Evolutionary conservation across 2,329 filamentous ascomycete genomes (phyloP).

Genomic region (Lecanicillium sp.): DNA sequence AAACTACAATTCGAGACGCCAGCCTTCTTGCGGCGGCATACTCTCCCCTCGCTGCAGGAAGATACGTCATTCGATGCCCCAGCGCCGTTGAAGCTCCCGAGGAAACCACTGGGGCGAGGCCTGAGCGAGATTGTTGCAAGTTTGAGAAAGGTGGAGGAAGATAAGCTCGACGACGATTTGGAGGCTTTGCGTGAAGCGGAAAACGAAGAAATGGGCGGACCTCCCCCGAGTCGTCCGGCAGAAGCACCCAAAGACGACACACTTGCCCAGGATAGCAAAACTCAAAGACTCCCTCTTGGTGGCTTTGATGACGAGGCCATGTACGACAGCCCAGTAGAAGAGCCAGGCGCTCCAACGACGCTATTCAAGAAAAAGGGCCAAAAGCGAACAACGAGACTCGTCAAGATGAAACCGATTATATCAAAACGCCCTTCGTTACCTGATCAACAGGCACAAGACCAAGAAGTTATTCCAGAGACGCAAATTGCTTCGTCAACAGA

Average conservation of each 20-base stretch:
- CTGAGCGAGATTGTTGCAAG: conserved; percentile 67
- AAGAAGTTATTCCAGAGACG: conserved; percentile 23
- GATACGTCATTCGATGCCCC: conserved; percentile 41
- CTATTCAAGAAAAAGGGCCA: conserved; percentile 77
- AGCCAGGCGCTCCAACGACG: conserved; percentile 50
- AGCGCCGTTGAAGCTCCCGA: conserved; percentile 43
- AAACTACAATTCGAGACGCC: conserved; percentile 60
- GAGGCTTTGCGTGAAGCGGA: conserved; percentile 69
- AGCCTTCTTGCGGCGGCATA: conserved; percentile 51
- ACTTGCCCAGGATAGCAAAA: conserved; percentile 35
- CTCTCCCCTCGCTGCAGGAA: conserved; percentile 47
- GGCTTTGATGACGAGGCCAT: conserved; percentile 56
- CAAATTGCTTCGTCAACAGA: conserved; percentile 12
- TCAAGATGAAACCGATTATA: conserved; percentile 52
- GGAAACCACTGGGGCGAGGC: conserved; percentile 57
- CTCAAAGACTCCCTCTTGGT: conserved; percentile 38
- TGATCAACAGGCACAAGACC: conserved; percentile 21
- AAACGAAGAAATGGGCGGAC: conserved; percentile 26
- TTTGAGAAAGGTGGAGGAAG: conserved; percentile 61
- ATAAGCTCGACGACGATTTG: conserved; percentile 62
- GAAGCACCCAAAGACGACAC: conserved; percentile 19
- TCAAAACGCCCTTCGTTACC: conserved; percentile 35
- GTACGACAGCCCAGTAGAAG: conserved; percentile 47
- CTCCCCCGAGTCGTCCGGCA: conserved; percentile 15
- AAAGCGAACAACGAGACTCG: conserved; percentile 65